Evolutionary conservation across 2,329 filamentous ascomycete genomes (phyloP), one percentile per base, ranked within the genome.

Genomic region (Aspergillus sp.): DNA sequence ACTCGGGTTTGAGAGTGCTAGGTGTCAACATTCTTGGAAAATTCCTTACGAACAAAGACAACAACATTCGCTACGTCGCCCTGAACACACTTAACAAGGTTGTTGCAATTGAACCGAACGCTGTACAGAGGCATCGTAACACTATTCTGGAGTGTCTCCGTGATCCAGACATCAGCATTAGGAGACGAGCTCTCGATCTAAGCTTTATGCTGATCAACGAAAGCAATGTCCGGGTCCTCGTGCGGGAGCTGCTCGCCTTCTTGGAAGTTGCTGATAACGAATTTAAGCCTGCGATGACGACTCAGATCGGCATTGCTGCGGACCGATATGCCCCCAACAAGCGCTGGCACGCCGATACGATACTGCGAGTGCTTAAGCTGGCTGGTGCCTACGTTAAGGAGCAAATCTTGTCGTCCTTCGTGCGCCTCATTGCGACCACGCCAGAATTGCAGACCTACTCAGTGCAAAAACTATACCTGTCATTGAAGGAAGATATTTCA

Each of bases 201-300:
- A 98, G 95, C 76, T 99, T 99, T 71, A 99, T 96, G 4, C 81
- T 99, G 52, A 97, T 99, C 76, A 98, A 99, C 73, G 95, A 98
- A 72, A 86, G 88, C 75, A 99, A 99, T 68, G 92, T 99, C 36
- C 88, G 95, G 39, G 90, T 98, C 4, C 83, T 99, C 39, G 95
- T 99, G 59, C 83, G 96, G 62, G 96, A 99, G 72, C 81, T 99
- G 41, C 82, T 99, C 43, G 92, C 95, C 6, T 99, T 99, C 82
- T 77, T 99, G 57, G 95, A 99, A 74, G 92, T 96, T 51, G 93
- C 96, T 54, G 95, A 99, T 69, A 96, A 96, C 64, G 95, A 99
- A 74, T 99, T 99, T 80, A 99, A 99, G 78, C 91, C 95, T 6
- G 91, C 91, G 53, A 97, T 99, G 93, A 99, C 95, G 2, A 95